phyloP scores from a whole-genome alignment of 2,329 filamentous ascomycete species.

The Epichloe aotearoae region DNA sequence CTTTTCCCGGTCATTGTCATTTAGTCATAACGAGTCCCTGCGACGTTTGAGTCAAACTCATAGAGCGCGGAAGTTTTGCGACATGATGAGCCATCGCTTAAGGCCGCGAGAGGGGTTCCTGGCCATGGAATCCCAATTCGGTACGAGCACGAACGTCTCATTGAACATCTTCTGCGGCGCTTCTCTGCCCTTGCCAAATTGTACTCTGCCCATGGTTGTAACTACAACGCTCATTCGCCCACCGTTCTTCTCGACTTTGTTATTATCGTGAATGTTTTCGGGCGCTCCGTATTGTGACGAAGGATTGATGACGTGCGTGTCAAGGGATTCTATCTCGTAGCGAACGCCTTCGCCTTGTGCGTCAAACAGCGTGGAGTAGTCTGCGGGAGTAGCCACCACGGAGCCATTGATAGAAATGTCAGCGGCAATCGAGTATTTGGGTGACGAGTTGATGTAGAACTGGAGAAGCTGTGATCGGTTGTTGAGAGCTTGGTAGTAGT shows the following conservation, averaged over 20 bases:
- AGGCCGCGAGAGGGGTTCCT: constrained; percentile 36
- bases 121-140: constrained; percentile 50
- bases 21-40: not conserved
- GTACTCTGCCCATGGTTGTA: constrained; percentile 59
- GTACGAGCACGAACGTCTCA: constrained; percentile 70
- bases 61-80: constrained; percentile 55
- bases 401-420: constrained; percentile 74
- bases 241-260: constrained; percentile 34
- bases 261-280: constrained; percentile 26
- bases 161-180: constrained; percentile 58
- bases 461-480: constrained; percentile 44
- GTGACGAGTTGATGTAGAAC: constrained; percentile 57
- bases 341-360: constrained; percentile 43
- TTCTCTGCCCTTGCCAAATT: constrained; percentile 50
- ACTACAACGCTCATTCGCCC: constrained; percentile 57
- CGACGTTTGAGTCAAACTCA: constrained; percentile 13
- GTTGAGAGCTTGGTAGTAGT: constrained; percentile 65
- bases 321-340: constrained; percentile 64
- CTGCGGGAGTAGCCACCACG: constrained; percentile 44
- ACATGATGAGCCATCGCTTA: constrained; percentile 53
- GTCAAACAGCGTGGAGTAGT: constrained; percentile 56
- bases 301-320: constrained; percentile 66
- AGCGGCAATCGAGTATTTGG: constrained; percentile 40
- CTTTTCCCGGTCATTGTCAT: constrained; percentile 4
- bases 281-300: constrained; percentile 46